Evolutionary conservation across 805 yeast genomes (phyloP).

Genomic region (Saturnispora quitensis): DNA sequence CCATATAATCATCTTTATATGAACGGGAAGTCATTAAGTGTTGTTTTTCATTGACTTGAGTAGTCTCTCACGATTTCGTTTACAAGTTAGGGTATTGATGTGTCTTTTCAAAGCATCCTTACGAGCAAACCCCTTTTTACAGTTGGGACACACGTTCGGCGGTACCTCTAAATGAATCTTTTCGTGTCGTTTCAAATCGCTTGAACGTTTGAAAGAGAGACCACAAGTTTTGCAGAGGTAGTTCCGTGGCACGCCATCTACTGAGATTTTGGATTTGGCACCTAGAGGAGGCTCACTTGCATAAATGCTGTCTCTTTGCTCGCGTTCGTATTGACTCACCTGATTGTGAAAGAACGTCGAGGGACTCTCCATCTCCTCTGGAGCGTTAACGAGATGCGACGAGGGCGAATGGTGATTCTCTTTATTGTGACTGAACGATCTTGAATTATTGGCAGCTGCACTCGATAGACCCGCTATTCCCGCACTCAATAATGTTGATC

Average conservation of each 20-base stretch:
- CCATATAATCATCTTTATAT: no score
- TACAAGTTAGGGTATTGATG: slow-evolving; percentile 64
- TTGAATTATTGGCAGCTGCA: not conserved
- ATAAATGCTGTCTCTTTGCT: not conserved
- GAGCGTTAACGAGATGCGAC: not conserved
- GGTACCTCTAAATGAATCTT: slow-evolving; percentile 64
- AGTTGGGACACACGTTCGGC: slow-evolving; percentile 64
- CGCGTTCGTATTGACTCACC: not conserved
- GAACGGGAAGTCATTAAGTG: not conserved
- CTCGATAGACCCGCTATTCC: not conserved
- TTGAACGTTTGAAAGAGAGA: slow-evolving; percentile 55
- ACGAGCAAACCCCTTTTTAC: slow-evolving; percentile 79
- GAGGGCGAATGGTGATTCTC: not conserved
- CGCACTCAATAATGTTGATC: not conserved
- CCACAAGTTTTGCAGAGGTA: slow-evolving; percentile 51
- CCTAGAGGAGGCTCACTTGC: not conserved
- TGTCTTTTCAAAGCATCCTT: slow-evolving; percentile 77
- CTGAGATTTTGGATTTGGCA: not conserved
- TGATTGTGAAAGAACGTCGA: not conserved
- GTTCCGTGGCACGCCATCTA: slow-evolving; percentile 14
- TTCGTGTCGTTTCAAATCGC: slow-evolving; percentile 67
- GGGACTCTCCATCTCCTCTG: not conserved
- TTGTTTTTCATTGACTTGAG: slow-evolving; percentile 10
- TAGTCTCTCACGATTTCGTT: slow-evolving; percentile 54
- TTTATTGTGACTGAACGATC: not conserved